Percentiles rank a stretch among this genome's conserved stretches.
Evolutionary conservation across 1,139 yeast genomes (phyloP).

Genomic region (Saccharomycopsis phalli): DNA sequence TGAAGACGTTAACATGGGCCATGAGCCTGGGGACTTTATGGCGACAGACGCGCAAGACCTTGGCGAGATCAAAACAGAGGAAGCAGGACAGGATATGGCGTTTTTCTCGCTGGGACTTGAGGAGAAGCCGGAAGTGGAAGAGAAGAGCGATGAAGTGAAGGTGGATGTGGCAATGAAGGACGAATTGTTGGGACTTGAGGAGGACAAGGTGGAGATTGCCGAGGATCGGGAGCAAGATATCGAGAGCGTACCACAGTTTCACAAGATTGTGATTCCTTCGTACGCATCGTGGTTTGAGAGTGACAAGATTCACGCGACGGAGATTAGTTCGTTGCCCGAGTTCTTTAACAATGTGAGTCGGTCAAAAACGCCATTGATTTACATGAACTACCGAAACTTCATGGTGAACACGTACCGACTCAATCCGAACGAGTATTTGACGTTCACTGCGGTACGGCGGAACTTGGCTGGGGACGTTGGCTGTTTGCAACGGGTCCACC

Average conservation of each 20-base stretch:
- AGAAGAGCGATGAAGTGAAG: not conserved
- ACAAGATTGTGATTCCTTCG: conserved; percentile 86
- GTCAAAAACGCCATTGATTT: conserved; percentile 82
- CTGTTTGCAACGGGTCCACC: conserved; percentile 80
- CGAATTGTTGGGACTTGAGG: not conserved
- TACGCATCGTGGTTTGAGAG: conserved; percentile 87
- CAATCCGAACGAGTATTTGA: conserved; percentile 86
- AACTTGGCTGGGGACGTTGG: conserved; percentile 96
- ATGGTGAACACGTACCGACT: conserved; percentile 88
- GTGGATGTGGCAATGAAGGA: not conserved
- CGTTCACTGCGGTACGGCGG: conserved; percentile 90
- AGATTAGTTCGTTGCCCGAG: conserved; percentile 77
- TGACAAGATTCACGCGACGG: conserved; percentile 55
- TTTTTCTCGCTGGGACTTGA: not conserved
- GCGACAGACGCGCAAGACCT: no score
- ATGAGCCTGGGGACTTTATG: no score
- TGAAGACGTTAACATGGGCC: no score
- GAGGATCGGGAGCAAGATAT: conserved; percentile 6
- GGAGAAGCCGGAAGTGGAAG: not conserved
- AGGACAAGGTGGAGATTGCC: not conserved
- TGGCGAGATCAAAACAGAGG: not conserved
- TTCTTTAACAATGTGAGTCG: conserved; percentile 70
- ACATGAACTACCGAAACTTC: conserved; percentile 82
- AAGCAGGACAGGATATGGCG: not conserved
- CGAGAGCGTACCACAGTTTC: conserved; percentile 50